Percentiles rank a stretch among this genome's conserved stretches.
Conservation (phyloP, 257 asterid genomes). For the Handroanthus guayacan region DNA sequence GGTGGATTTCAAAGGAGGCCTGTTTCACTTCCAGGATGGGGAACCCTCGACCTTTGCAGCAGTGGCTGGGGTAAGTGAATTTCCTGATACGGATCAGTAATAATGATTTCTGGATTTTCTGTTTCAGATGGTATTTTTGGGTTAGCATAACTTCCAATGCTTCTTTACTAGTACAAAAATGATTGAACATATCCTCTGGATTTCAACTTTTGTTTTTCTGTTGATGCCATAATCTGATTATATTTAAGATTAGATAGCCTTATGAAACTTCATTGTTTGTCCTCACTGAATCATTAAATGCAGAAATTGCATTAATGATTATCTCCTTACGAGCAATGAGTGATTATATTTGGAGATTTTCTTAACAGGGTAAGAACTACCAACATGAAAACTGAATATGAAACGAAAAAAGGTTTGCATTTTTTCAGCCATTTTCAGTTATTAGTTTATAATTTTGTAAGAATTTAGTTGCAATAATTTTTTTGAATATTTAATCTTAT, state of each 20-base stretch:
- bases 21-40: conserved; percentile 92
- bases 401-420: not conserved
- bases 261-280: conserved; percentile 12
- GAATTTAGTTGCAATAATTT: not conserved
- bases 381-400: not conserved
- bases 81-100: not conserved
- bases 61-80: conserved; percentile 76
- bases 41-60: conserved; percentile 78
- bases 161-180: conserved; percentile 12
- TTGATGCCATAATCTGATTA: not conserved
- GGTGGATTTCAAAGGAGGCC: conserved; percentile 78
- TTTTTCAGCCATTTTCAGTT: not conserved
- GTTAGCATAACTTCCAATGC: not conserved
- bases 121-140: conserved; percentile 3
- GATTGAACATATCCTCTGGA: not conserved
- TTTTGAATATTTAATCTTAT: not conserved
- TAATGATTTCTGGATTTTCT: conserved; percentile 3
- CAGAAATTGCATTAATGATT: not conserved
- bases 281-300: not conserved
- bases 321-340: not conserved
- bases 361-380: not conserved
- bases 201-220: not conserved
- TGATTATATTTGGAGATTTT: not conserved
- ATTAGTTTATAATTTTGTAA: not conserved
- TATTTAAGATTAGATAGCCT: not conserved